Evolutionary conservation across 495 filamentous ascomycete genomes (phyloP).

Genomic region (Neurospora pannonica): DNA sequence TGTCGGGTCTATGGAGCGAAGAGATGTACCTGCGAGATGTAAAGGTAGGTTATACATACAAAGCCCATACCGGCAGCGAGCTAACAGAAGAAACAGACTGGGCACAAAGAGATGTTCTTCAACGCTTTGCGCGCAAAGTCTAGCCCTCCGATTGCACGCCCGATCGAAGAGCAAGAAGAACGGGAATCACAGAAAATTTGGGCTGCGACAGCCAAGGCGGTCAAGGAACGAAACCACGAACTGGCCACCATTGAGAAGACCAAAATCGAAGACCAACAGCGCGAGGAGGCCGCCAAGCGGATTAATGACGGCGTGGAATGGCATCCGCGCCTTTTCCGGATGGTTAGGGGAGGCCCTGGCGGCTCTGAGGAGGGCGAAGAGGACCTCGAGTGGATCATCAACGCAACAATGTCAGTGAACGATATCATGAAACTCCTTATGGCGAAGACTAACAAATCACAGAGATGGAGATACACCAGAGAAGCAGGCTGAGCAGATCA

Average conservation of each 20-base stretch:
- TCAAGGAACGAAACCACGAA: conserved; percentile 78
- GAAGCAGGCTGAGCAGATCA: conserved; percentile 72
- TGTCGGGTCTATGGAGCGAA: conserved; percentile 87
- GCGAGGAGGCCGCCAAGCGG: conserved; percentile 77
- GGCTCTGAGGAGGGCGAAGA: conserved; percentile 74
- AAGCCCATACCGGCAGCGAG: background rate
- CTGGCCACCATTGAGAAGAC: conserved; percentile 91
- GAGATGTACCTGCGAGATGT: conserved; percentile 86
- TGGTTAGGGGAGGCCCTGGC: conserved; percentile 60
- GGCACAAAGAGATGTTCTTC: conserved; percentile 82
- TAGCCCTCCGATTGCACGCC: conserved; percentile 63
- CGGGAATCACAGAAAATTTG: conserved; percentile 86
- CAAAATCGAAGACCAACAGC: conserved; percentile 83
- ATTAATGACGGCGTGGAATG: conserved; percentile 78
- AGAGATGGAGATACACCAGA: conserved; percentile 59
- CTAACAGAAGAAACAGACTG: conserved; percentile 47
- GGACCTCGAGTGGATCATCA: conserved; percentile 90
- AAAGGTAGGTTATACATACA: conserved; percentile 44
- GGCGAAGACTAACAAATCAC: conserved; percentile 16
- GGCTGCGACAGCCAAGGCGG: conserved; percentile 66
- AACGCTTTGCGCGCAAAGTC: conserved; percentile 69
- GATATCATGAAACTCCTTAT: background rate
- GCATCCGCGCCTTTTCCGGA: conserved; percentile 77
- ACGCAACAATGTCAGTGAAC: conserved; percentile 66
- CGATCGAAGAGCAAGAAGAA: conserved; percentile 78